Evolutionary conservation across 164 flowering plant species (phyloP), one percentile per base, ranked within the genome.

Genomic region (Annona squamosa): DNA sequence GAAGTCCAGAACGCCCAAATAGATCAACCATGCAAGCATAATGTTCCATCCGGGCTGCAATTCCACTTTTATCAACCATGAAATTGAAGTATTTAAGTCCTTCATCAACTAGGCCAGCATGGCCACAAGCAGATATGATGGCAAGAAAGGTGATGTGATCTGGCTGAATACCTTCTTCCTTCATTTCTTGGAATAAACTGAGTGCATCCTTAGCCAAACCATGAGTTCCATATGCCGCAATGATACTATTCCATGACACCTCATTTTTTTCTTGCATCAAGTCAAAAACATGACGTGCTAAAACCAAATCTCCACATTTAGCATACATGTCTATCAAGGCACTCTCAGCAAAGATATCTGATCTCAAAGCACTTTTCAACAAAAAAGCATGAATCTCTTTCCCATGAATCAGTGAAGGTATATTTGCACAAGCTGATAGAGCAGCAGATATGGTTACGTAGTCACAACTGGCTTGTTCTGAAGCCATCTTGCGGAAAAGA

Each of bases 11-110:
- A 52, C 97, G 91, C 16, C 92, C 93, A 78, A 82, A 85, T 74
- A 88, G 76, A 86, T 94, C 98, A 70, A 91, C 90, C 85, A 94
- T 83, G 79, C 97, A 90, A 5, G 93, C 88, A 82, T 91, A 94
- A 75, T 94, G 98, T 83, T 92, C 97, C 91, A 84, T 85, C 66
- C 84, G 75, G 64, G 97, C 84, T 52, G 69, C 68, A 71, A 91
- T 87, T 41, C 84, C 83, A 79, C 82, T 81, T 10, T 86, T 80
- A 73, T 81, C 71, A 17, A 73, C 84, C 97, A 94, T 92, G 73
- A 65, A 67, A 3, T 65, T 72, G 79, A 89, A 91, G 72, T 78
- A 82, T 45, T 68, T 66, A 45, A 85, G 72, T 13, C 94, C 98
- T 64, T 87, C 86, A 66, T 89, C 87, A 72, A 91, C 87, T 67